Conservation (phyloP, 108 stramenopile species). For the Nitzschia sp. region DNA sequence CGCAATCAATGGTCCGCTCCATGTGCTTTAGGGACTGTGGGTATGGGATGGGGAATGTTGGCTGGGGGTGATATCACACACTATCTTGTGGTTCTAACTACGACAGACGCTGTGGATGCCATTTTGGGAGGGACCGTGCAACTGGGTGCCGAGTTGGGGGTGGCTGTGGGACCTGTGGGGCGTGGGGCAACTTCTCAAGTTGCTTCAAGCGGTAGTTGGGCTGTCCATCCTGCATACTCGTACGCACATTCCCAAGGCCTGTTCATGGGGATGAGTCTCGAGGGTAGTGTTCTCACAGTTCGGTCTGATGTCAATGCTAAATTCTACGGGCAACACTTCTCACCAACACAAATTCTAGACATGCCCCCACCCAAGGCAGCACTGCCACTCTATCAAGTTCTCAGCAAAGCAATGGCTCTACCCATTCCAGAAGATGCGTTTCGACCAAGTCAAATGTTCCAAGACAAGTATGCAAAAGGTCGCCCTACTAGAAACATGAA, state of each 20-base stretch:
- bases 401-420: slow-evolving; percentile 44
- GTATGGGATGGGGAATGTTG: slow-evolving; percentile 71
- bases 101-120: slow-evolving; percentile 69
- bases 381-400: slow-evolving; percentile 65
- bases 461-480: slow-evolving; percentile 10
- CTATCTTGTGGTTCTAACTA: slow-evolving; percentile 78
- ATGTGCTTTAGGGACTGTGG: slow-evolving; percentile 65
- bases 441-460: slow-evolving; percentile 43
- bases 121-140: slow-evolving; percentile 58
- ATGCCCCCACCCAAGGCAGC: slow-evolving; percentile 73
- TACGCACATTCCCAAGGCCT: slow-evolving; percentile 86
- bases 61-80: slow-evolving; percentile 81
- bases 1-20: slow-evolving; percentile 63
- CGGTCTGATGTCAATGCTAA: slow-evolving; percentile 84
- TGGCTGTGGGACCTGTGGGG: slow-evolving; percentile 85
- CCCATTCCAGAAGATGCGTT: slow-evolving; percentile 43
- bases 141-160: slow-evolving; percentile 78
- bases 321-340: slow-evolving; percentile 68
- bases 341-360: slow-evolving; percentile 48
- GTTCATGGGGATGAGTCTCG: slow-evolving; percentile 79
- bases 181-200: slow-evolving; percentile 56
- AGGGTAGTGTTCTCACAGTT: slow-evolving; percentile 61
- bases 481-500: not conserved
- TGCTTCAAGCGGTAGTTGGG: slow-evolving; percentile 41
- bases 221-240: slow-evolving; percentile 73